Base-by-base conservation (phyloP, 2,329 filamentous ascomycete species). In the Alternaria hordeiaustralica region DNA sequence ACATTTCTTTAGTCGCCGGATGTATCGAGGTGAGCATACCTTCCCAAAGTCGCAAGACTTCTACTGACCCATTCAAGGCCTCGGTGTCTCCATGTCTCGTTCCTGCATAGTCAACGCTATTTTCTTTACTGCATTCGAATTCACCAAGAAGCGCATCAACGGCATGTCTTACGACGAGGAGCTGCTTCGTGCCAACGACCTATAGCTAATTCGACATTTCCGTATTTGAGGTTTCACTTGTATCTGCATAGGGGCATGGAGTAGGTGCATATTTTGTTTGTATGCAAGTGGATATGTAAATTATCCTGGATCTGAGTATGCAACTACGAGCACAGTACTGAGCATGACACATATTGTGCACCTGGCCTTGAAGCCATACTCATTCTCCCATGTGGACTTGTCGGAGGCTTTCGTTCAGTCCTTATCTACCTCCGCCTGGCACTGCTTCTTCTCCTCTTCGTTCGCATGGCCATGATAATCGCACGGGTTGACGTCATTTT, bases 101-200 rank as follows among this genome's bases (percentile, higher is more conserved):
- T 94, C 92, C 12, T 94, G 91, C 73, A 85, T 93, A 56, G 89
- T 96, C 71, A 96, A 96, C 78, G 92, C 92, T 69, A 92, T 96
- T 73, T 96, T 96, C 85, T 96, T 96, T 82, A 94, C 92, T 46
- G 91, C 90, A 43, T 96, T 96, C 77, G 93, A 96, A 81, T 90
- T 93, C 72, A 87, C 92, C 72, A 96, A 96, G 81, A 86, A 85
- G 73, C 77, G 79, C 55, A 84, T 86, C 76, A 86, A 86, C 64
- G 67, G 63, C 9, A 71, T 82, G 67, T 69, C 74, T 12, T 71
- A 78, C 44, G 78, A 81, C 55, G 78, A 81, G 41, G 74, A 80
- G 62, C 70, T 79, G 50, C 61, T 79, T 36, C 72, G 65, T 30
- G 72, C 73, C 58, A 64, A 74, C 50, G 73, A 68, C 43, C 45